These are phyloP conservation scores for Dysphania ambrosioides DNA, from an alignment of 148 eudicot species.

Conservation along the genomic window DNA sequence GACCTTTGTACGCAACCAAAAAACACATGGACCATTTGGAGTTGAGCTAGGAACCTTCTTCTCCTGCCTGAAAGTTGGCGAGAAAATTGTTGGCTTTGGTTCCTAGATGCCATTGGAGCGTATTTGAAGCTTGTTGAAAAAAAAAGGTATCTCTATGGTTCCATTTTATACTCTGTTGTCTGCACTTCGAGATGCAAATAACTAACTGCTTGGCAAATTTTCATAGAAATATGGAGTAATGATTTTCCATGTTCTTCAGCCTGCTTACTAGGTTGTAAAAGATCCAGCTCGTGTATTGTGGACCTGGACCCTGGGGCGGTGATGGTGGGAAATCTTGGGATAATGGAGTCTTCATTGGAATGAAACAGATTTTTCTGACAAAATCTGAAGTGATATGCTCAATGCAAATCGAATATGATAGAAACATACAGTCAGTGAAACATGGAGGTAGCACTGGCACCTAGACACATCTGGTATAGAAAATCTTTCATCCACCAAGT, in stretches of 20 bases:
- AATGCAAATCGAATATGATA: constrained; percentile 72
- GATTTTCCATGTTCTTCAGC: constrained; percentile 26
- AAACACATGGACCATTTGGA: constrained; percentile 67
- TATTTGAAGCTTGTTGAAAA: constrained; percentile 44
- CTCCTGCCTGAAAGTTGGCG: constrained; percentile 37
- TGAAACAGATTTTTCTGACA: constrained; percentile 56
- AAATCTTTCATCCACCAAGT: not conserved
- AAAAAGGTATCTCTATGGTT: constrained; percentile 33
- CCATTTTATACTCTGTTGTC: not conserved
- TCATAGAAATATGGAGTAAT: not conserved
- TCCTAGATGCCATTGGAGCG: constrained; percentile 65
- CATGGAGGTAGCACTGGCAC: constrained; percentile 57
- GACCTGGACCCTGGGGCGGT: constrained; percentile 91
- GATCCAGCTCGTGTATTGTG: constrained; percentile 68
- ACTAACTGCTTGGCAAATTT: not conserved
- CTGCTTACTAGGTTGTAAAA: constrained; percentile 40
- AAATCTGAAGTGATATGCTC: constrained; percentile 55
- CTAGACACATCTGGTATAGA: constrained; percentile 44
- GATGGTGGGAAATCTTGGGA: constrained; percentile 87
- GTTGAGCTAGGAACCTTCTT: constrained; percentile 59
- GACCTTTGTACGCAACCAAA: constrained; percentile 52
- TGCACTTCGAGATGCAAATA: not conserved
- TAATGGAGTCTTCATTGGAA: constrained; percentile 72
- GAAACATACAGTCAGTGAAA: constrained; percentile 62
- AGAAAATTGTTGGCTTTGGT: constrained; percentile 70